A percentile compares a stretch with the other conserved stretches of the same genome.
Evolutionary conservation across 129 eudicot species (phyloP).

Genomic region (Erigeron canadensis): DNA sequence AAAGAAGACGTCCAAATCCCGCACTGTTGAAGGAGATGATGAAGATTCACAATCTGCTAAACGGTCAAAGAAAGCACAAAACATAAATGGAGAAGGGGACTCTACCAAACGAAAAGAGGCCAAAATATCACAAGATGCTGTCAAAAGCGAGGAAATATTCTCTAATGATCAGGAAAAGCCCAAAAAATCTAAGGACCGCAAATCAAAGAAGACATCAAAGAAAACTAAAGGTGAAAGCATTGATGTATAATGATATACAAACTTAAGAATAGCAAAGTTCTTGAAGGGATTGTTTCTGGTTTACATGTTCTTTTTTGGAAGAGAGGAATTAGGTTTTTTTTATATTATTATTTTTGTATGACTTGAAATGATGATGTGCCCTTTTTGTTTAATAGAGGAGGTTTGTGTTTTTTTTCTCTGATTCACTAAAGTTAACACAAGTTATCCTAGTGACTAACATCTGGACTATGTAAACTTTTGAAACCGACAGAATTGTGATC

Average conservation of each 20-base stretch:
- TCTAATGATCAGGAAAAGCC: conserved; percentile 36
- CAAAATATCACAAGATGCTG: conserved; percentile 21
- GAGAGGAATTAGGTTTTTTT: neutral
- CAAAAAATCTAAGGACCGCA: conserved; percentile 42
- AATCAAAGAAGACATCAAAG: conserved; percentile 49
- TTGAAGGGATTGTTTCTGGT: conserved; percentile 17
- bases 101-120: conserved; percentile 21
- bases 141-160: conserved; percentile 10
- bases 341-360: neutral
- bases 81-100: conserved; percentile 26
- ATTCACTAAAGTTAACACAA: too few relatives aligned
- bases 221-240: conserved; percentile 21
- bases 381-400: too few relatives aligned
- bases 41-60: conserved; percentile 28
- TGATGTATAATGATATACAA: conserved; percentile 26
- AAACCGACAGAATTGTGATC: too few relatives aligned
- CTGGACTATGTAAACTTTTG: too few relatives aligned
- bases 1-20: conserved; percentile 36
- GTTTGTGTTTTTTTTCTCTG: too few relatives aligned
- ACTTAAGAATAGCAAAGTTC: conserved; percentile 2
- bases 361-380: neutral
- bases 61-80: conserved; percentile 33
- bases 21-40: conserved; percentile 29
- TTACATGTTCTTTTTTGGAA: conserved; percentile 9
- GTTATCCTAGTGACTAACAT: too few relatives aligned